These are phyloP conservation scores for Emericellopsis atlantica DNA, from an alignment of 2,329 filamentous ascomycete genomes.

Conservation along the genomic window DNA sequence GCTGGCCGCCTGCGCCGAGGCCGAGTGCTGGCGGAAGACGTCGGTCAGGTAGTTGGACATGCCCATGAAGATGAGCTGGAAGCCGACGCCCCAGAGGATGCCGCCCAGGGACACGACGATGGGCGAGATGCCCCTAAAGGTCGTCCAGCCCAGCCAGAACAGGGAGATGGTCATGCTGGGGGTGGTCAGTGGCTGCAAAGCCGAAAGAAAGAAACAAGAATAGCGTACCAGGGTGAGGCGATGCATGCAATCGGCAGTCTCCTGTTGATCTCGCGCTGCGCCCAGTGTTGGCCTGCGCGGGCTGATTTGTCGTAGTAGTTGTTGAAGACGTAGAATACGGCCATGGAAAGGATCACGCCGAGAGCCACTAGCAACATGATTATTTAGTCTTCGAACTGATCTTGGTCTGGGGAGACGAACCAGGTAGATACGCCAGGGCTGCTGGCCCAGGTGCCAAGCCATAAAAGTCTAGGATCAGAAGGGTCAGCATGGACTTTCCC, in stretches of 20 bases:
- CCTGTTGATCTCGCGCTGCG: slow-evolving; percentile 17
- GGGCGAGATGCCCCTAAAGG: slow-evolving; percentile 18
- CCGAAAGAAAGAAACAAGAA: not conserved
- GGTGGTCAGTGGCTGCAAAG: slow-evolving; percentile 1
- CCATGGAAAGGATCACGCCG: slow-evolving; percentile 10
- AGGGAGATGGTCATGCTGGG: slow-evolving; percentile 37
- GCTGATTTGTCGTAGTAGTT: slow-evolving; percentile 13
- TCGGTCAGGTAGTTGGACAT: slow-evolving; percentile 22
- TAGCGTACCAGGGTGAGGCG: slow-evolving; percentile 45
- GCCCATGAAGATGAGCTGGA: slow-evolving; percentile 20
- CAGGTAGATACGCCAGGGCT: slow-evolving; percentile 32
- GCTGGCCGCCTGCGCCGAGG: slow-evolving; percentile 20
- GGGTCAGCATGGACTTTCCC: not conserved
- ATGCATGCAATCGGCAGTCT: slow-evolving; percentile 34
- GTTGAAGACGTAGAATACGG: slow-evolving; percentile 12
- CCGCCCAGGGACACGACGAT: slow-evolving; percentile 24
- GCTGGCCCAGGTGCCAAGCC: slow-evolving; percentile 31
- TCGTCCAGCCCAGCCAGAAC: slow-evolving; percentile 50
- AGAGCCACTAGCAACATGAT: slow-evolving; percentile 8
- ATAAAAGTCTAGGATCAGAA: slow-evolving; percentile 14
- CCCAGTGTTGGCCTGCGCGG: slow-evolving; percentile 14
- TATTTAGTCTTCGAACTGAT: not conserved
- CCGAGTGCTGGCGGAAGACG: slow-evolving; percentile 17
- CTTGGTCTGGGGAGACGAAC: slow-evolving; percentile 21
- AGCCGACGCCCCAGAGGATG: slow-evolving; percentile 28